Evolutionary conservation across 75 land plant species (phyloP).

Genomic region (Picea sitchensis): DNA sequence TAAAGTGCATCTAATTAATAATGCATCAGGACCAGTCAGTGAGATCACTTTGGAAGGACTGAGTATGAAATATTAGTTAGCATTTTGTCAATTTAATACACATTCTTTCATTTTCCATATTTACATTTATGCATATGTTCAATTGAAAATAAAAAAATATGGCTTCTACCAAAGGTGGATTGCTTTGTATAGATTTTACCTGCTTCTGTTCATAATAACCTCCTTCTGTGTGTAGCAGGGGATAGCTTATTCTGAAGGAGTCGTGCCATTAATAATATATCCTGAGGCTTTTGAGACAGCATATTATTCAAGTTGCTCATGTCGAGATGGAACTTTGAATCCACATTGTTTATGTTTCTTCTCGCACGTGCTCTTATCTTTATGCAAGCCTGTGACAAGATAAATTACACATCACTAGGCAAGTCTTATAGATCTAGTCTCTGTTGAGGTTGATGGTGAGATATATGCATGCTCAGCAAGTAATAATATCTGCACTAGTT

Average conservation of each 20-base stretch:
- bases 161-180: neutral
- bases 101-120: neutral
- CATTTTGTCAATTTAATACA: neutral
- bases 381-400: neutral
- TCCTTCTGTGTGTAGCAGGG: neutral
- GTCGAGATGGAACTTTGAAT: neutral
- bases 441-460: slow-evolving; percentile 2
- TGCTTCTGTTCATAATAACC: neutral
- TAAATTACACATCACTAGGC: neutral
- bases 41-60: neutral
- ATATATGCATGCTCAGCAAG: neutral
- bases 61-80: neutral
- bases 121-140: neutral
- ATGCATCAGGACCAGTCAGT: neutral
- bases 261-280: neutral
- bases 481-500: neutral
- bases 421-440: neutral
- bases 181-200: neutral
- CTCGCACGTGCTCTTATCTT: neutral
- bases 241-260: neutral
- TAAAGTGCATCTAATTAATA: neutral
- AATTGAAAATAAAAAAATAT: neutral
- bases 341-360: neutral
- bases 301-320: neutral
- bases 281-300: neutral